Evolutionary conservation across 2,329 filamentous ascomycete genomes (phyloP).

Genomic region (Neofusicoccum sp.): DNA sequence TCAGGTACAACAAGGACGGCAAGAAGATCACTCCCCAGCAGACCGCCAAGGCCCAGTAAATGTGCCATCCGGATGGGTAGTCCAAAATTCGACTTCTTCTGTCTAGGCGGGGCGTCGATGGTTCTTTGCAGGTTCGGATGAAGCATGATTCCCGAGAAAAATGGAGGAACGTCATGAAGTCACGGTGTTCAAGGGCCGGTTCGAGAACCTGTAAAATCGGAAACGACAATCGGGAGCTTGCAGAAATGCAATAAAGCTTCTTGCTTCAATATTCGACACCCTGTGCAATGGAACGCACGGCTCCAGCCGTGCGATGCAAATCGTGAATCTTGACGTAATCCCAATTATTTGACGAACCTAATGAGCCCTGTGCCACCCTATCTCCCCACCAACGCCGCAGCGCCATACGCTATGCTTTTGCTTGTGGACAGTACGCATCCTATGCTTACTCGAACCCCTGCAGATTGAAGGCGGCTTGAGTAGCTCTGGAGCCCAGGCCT

Average conservation of each 20-base stretch:
- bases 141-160: constrained; percentile 15
- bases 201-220: constrained; percentile 14
- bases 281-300: background rate
- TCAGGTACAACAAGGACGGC: constrained; percentile 99
- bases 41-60: constrained; percentile 57
- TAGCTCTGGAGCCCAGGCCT: constrained; percentile 35
- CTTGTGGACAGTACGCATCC: background rate
- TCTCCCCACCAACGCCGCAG: background rate
- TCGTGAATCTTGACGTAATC: background rate
- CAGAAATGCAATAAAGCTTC: background rate
- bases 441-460: background rate
- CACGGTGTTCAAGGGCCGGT: constrained; percentile 19
- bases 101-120: constrained; percentile 4
- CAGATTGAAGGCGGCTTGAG: background rate
- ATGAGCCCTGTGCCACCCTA: background rate
- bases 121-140: constrained; percentile 12
- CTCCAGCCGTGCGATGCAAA: background rate
- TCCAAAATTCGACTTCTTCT: background rate
- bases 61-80: background rate
- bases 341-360: background rate
- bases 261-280: background rate
- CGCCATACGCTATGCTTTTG: constrained; percentile 10
- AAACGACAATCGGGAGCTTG: constrained; percentile 4
- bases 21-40: constrained; percentile 97
- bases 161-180: constrained; percentile 17